Base-by-base conservation (phyloP, 2,329 filamentous ascomycete genomes). In the Aquanectria penicillioides region DNA sequence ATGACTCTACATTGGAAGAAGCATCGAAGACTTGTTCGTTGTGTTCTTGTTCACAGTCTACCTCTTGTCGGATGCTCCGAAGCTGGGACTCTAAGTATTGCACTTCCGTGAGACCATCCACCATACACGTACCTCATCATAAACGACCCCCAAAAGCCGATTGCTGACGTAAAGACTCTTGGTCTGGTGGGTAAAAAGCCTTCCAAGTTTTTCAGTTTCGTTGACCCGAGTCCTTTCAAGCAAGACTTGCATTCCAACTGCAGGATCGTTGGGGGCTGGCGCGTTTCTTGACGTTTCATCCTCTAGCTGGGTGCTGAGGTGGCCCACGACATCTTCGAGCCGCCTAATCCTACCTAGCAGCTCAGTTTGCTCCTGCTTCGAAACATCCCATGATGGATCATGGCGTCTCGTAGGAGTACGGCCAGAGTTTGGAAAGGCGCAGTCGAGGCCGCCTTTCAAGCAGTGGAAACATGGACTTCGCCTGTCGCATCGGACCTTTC, bases 401-500 rank as follows among this genome's bases (percentile, higher is more conserved):
- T 17, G 22, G 9, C 41, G 41, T 11, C 41, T 22, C 4, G 41
- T 46, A 22, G 41, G 41, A 5, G 41, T 25, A 13, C 41, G 41
- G 3, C 41, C 41, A 15, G 41, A 46, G 26, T 15, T 46, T 9
- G 41, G 41, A 13, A 31, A 46, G 20, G 26, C 23, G 12, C 41
- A 46, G 6, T 46, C 41, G 11, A 46, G 41, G 2, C 41, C 41
- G 41, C 41, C 41, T 12, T 28, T 25, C 3, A 46, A 15, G 25
- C 41, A 46, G 15, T 46, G 41, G 11, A 23, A 46, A 46, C 41
- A 46, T 10, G 41, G 41, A 17, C 31, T 25, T 22, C 41, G 41
- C 26, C 41, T 31, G 13, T 46, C 26, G 18, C 41, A 46, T 3
- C 41, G 41, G 2, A 46, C 41, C 17, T 46, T 46, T 33, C 41